phyloP scores from a whole-genome alignment of 345 rosid species.

The Rhizophora apiculata region DNA sequence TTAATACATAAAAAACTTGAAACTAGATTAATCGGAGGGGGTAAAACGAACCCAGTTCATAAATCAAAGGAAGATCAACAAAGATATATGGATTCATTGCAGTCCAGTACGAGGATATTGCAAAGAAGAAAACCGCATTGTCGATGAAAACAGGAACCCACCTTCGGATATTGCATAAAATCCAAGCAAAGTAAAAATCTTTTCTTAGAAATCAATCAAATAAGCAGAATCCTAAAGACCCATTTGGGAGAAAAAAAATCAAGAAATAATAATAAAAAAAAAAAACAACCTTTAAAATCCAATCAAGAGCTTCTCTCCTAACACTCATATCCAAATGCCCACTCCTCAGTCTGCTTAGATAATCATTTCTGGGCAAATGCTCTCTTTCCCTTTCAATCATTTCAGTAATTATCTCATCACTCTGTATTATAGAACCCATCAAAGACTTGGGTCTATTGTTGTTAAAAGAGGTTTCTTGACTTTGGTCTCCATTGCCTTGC shows the following conservation, averaged over 20 bases:
- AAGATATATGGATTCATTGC: not conserved
- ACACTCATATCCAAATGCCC: constrained; percentile 51
- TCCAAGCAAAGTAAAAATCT: not conserved
- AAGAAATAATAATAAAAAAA: not conserved
- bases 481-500: constrained; percentile 15
- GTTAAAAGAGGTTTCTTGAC: not conserved
- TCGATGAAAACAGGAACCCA: not conserved
- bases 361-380: constrained; percentile 45
- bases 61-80: not conserved
- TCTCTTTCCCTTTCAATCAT: constrained; percentile 32
- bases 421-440: constrained; percentile 37
- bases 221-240: not conserved
- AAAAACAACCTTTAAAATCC: constrained; percentile 58
- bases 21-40: constrained; percentile 1
- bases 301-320: constrained; percentile 53
- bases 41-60: not conserved
- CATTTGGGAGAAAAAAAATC: not conserved
- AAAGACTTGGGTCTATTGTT: not conserved
- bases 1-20: not conserved
- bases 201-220: constrained; percentile 3
- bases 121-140: not conserved
- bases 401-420: constrained; percentile 43
- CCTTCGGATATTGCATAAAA: not conserved
- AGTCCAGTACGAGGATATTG: not conserved
- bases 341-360: constrained; percentile 43